Evolutionary conservation across 2,329 filamentous ascomycete genomes (phyloP).

Genomic region (Colletotrichum sp.): DNA sequence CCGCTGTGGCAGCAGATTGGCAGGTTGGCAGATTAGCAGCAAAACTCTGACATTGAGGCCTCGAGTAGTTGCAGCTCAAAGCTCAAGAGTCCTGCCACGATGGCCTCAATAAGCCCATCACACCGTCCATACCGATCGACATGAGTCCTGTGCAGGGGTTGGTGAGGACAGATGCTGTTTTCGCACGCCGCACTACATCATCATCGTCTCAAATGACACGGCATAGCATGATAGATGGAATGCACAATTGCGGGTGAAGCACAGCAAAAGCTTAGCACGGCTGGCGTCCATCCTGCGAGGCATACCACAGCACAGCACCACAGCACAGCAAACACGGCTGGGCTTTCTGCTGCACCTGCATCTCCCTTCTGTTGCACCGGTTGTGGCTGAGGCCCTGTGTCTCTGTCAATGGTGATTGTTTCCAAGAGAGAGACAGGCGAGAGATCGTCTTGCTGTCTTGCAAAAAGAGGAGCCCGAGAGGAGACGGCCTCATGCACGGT

Average conservation of each 20-base stretch:
- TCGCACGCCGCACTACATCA: not conserved
- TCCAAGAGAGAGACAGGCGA: not conserved
- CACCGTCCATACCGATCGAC: not conserved
- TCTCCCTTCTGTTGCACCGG: not conserved
- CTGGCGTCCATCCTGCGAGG: not conserved
- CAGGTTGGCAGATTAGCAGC: not conserved
- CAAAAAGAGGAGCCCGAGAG: not conserved
- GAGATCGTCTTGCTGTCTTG: not conserved
- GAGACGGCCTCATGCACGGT: slow-evolving; percentile 14
- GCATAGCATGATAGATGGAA: not conserved
- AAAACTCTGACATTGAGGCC: not conserved
- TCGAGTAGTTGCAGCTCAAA: not conserved
- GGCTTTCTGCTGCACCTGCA: not conserved
- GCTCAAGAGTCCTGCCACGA: not conserved
- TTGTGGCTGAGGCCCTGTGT: slow-evolving; percentile 9
- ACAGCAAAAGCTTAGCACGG: not conserved
- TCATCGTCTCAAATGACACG: not conserved
- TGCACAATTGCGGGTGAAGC: not conserved
- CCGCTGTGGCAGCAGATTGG: not conserved
- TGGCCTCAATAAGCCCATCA: not conserved
- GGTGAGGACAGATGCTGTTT: not conserved
- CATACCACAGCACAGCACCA: not conserved
- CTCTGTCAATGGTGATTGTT: not conserved
- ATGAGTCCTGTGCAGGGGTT: not conserved
- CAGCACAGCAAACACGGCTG: not conserved